Base-by-base conservation (phyloP, 169 alveolate genomes). In the Blepharisma undulans region DNA sequence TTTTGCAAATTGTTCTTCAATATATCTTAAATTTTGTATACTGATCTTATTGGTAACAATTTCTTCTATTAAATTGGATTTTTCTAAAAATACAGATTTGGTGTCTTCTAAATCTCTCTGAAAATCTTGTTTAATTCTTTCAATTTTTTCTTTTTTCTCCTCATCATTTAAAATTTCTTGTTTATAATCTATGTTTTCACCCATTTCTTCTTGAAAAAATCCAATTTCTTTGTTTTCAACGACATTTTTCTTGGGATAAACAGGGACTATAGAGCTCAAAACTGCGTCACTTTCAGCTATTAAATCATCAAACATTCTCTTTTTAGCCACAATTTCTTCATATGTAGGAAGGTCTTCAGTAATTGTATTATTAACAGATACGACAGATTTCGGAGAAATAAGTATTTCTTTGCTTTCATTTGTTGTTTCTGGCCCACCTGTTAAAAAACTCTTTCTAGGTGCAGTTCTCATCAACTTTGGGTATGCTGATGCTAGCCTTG, bases 261-360 rank as follows among this genome's bases (percentile, higher is more conserved):
- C 12, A 10, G 66, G 66, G 1, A 48, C 66, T 10, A 48, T 48
- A 10, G 66, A 48, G 66, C 66, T 48, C 66, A 48, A 48, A 48
- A 48, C 10, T 10, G 66, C 66, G 7, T 48, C 66, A 5, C 66
- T 48, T 48, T 48, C 66, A 48, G 66, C 66, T 6, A 78, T 78
- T 22, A 78, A 25, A 4, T 22, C 34, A 32, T 78, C 86, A 78
- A 78, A 29, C 8, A 29, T 25, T 10, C 34, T 12, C 60, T 78
- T 78, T 78, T 78, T 78, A 21, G 34, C 34, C 29, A 78, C 29
- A 32, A 78, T 78, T 25, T 78, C 86, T 29, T 78, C 86, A 32
- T 29, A 78, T 25, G 86, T 78, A 21, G 86, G 71, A 22, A 78
- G 86, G 10, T 25, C 86, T 21, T 48, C 66, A 48, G 3, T 48